Evolutionary conservation across 768 basidiomycete genomes (phyloP).

Genomic region (Rhodotorula toruloides): DNA sequence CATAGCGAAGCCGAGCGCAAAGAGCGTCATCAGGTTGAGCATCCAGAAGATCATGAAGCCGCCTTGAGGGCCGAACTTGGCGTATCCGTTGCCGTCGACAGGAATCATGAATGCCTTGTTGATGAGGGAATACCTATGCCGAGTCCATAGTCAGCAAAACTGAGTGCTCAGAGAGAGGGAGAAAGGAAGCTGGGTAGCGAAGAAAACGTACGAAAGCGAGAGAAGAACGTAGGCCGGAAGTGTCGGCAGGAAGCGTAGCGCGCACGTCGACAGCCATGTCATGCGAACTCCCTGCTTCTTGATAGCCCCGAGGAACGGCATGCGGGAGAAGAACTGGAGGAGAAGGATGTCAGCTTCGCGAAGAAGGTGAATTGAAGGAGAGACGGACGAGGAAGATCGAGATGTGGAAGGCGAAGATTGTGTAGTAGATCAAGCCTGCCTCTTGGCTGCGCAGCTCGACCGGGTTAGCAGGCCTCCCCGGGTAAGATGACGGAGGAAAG

Average conservation of each 20-base stretch:
- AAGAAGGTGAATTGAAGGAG: no score
- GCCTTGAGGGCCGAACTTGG: slow-evolving; percentile 36
- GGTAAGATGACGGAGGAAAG: slow-evolving; percentile 4
- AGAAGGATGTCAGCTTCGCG: no score
- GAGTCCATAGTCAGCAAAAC: no score
- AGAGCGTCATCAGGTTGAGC: slow-evolving; percentile 44
- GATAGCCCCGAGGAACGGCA: slow-evolving; percentile 12
- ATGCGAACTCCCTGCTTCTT: slow-evolving; percentile 5
- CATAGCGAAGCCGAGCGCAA: slow-evolving; percentile 44
- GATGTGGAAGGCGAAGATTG: slow-evolving; percentile 46
- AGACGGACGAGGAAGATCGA: slow-evolving; percentile 36
- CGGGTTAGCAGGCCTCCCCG: background rate
- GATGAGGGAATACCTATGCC: slow-evolving; percentile 43
- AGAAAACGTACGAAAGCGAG: slow-evolving; percentile 43
- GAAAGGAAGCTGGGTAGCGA: background rate
- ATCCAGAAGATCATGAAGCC: slow-evolving; percentile 44
- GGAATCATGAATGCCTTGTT: slow-evolving; percentile 45
- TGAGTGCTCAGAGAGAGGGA: background rate
- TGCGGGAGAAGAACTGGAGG: slow-evolving; percentile 21
- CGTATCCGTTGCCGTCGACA: slow-evolving; percentile 35
- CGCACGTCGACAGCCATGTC: background rate
- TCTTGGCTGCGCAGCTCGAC: background rate
- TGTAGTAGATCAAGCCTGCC: background rate
- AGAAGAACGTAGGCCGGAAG: slow-evolving; percentile 35
- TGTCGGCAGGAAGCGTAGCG: slow-evolving; percentile 34